phyloP scores from a whole-genome alignment of 2,329 filamentous ascomycete genomes.

The Zymoseptoria crescenta region DNA sequence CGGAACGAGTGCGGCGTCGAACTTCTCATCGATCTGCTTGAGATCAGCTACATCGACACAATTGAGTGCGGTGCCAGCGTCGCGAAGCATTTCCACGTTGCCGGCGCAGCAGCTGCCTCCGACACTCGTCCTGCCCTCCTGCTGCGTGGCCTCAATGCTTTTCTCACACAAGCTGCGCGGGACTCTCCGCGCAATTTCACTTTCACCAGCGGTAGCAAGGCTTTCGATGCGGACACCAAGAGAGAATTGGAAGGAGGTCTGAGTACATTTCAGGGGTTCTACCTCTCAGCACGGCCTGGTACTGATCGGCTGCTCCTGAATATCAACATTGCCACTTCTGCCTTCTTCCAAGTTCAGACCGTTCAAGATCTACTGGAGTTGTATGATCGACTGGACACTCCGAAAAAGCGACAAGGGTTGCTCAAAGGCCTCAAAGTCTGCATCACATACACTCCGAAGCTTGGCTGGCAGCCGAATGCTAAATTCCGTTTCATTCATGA shows the following conservation, averaged over 20 bases:
- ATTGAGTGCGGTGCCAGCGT: not conserved
- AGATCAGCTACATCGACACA: not conserved
- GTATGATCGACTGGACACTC: not conserved
- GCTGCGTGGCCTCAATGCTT: constrained; percentile 10
- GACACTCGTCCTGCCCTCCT: constrained; percentile 4
- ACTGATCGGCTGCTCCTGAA: constrained; percentile 9
- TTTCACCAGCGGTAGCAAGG: not conserved
- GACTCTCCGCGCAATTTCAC: not conserved
- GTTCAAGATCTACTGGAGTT: not conserved
- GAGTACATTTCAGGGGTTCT: constrained; percentile 9
- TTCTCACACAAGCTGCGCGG: constrained; percentile 1
- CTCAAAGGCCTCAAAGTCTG: constrained; percentile 11
- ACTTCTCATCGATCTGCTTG: not conserved
- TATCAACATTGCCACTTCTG: constrained; percentile 18
- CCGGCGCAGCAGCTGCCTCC: not conserved
- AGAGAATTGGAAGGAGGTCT: not conserved
- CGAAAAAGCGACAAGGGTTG: not conserved
- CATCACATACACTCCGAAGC: constrained; percentile 4
- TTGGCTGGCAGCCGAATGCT: not conserved
- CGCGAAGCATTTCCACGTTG: not conserved
- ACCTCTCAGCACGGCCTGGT: constrained; percentile 13
- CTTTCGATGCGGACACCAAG: not conserved
- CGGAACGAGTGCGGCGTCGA: not conserved
- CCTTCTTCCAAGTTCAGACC: constrained; percentile 5
- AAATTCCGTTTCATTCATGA: not conserved